These are phyloP conservation scores for Cladophialophora bantiana DNA, from an alignment of 2,329 filamentous ascomycete species.

Conservation along the genomic window DNA sequence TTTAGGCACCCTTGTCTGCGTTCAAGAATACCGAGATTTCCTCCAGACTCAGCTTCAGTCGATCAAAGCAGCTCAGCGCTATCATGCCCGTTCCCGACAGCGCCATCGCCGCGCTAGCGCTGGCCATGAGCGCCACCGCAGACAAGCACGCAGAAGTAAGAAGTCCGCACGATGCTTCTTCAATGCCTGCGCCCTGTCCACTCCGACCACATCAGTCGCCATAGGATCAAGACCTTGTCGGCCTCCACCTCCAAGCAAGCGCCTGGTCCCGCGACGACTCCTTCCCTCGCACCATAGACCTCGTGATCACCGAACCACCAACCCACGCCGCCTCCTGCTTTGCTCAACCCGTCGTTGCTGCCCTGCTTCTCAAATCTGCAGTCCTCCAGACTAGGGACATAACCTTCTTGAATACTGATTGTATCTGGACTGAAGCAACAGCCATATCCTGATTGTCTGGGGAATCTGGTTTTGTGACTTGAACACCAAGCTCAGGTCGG, in stretches of 20 bases:
- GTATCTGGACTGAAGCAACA: not conserved
- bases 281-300: not conserved
- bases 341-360: not conserved
- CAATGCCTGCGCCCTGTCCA: not conserved
- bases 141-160: not conserved
- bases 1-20: not conserved
- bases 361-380: not conserved
- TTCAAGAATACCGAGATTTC: conserved; percentile 8
- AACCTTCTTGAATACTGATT: not conserved
- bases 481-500: not conserved
- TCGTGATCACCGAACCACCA: not conserved
- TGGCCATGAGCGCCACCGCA: not conserved
- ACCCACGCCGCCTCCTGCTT: not conserved
- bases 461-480: not conserved
- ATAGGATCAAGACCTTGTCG: not conserved
- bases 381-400: not conserved
- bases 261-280: not conserved
- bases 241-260: not conserved
- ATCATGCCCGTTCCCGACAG: not conserved
- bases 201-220: not conserved
- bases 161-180: not conserved
- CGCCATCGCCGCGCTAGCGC: not conserved
- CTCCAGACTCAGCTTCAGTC: conserved; percentile 8
- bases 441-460: not conserved
- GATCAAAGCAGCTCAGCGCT: not conserved